phyloP scores from a whole-genome alignment of 164 flowering plant species.

The Vitis rupestris region DNA sequence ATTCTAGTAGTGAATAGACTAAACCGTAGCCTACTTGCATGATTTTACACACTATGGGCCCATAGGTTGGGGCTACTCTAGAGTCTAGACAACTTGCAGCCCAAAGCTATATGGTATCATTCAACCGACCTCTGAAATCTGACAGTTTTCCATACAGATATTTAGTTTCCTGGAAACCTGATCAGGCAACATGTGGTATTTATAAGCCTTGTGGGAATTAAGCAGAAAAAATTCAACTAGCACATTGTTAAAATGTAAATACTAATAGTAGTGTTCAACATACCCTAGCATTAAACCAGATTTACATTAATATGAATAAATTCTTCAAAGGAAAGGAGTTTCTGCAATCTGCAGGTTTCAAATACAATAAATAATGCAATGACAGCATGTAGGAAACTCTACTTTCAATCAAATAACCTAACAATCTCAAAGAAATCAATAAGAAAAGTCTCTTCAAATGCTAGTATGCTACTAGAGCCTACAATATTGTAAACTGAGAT shows the following conservation, averaged over 20 bases:
- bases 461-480: too few relatives aligned
- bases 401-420: background rate
- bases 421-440: background rate
- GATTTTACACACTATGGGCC: constrained; percentile 8
- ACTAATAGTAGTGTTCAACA: background rate
- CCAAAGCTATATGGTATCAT: constrained; percentile 14
- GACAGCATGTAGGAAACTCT: background rate
- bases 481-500: too few relatives aligned
- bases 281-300: background rate
- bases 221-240: background rate
- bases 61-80: constrained; percentile 23
- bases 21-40: constrained; percentile 16
- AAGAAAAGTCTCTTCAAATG: background rate
- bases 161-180: constrained; percentile 3
- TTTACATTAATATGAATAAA: background rate
- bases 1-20: constrained; percentile 13
- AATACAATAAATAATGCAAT: background rate
- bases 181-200: background rate
- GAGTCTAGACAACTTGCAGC: constrained; percentile 23
- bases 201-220: background rate
- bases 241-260: background rate
- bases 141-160: constrained; percentile 20
- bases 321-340: background rate
- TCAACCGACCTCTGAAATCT: constrained; percentile 8
- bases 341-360: background rate